These are phyloP conservation scores for Diaporthe citri DNA, from an alignment of 2,329 filamentous ascomycete species.

Conservation along the genomic window DNA sequence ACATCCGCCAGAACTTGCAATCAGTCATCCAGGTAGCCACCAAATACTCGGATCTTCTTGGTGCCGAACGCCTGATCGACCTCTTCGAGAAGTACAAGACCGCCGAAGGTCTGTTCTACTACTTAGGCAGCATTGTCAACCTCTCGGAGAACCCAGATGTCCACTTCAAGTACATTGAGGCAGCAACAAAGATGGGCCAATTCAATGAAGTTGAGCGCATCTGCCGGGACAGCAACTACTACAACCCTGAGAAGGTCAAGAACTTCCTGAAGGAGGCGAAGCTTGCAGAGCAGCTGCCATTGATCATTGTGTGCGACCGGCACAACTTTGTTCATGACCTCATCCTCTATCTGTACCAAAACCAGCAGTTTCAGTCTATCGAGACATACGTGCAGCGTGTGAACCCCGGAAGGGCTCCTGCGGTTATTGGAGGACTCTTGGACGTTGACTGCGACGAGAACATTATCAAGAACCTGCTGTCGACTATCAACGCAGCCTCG, in stretches of 20 bases:
- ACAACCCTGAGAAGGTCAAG: constrained; percentile 96
- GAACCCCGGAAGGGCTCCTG: constrained; percentile 90
- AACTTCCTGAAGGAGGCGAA: constrained; percentile 99
- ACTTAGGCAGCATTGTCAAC: constrained; percentile 97
- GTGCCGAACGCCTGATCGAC: constrained; percentile 88
- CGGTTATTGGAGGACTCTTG: constrained; percentile 91
- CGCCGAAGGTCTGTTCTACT: constrained; percentile 96
- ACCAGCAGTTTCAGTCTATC: constrained; percentile 99
- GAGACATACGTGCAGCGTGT: constrained; percentile 98
- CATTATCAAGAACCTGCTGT: constrained; percentile 93
- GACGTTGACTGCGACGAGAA: constrained; percentile 97
- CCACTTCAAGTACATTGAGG: constrained; percentile 99
- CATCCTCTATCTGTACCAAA: constrained; percentile 97
- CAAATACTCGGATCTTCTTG: constrained; percentile 96
- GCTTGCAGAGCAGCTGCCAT: constrained; percentile 89
- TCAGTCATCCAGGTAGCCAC: constrained; percentile 95
- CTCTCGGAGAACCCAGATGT: constrained; percentile 95
- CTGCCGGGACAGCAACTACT: constrained; percentile 91
- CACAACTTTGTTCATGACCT: constrained; percentile 99
- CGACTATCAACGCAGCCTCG: constrained; percentile 84
- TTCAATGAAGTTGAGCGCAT: constrained; percentile 97
- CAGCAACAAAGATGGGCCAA: constrained; percentile 92
- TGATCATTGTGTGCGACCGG: constrained; percentile 99
- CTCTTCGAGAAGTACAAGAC: constrained; percentile 98
- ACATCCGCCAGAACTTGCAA: constrained; percentile 97